Base-by-base conservation (phyloP, 2,329 filamentous ascomycete species). In the Aspergillus fischeri region DNA sequence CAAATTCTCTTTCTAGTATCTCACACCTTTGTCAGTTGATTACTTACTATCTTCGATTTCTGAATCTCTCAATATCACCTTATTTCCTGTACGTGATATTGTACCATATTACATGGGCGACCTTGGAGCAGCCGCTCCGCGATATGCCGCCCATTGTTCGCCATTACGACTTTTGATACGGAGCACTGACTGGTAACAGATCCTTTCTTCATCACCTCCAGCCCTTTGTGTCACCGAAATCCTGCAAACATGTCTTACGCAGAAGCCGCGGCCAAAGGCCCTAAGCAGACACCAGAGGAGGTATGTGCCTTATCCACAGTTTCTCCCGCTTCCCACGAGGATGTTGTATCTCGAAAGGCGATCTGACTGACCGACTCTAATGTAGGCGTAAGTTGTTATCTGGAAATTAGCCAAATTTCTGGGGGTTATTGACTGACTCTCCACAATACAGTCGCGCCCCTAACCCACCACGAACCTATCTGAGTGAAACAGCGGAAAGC, bases 241-340 rank as follows among this genome's bases (percentile, higher is more conserved):
- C 32, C 32, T 38, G 14, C 32, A 58, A 71, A 51, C 54, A 80
- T 80, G 78, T 80, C 77, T 60, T 80, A 80, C 69, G 78, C 78
- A 61, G 72, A 77, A 65, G 76, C 75, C 66, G 78, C 77, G 54
- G 75, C 77, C 49, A 76, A 74, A 61, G 77, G 77, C 47, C 71
- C 77, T 7, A 77, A 77, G 65, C 78, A 81, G 65, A 69, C 74
- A 50, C 72, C 77, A 8, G 73, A 78, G 70, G 77, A 80, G 58
- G 78, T 80, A 68, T 68, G 73, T 70, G 32, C 29, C 32, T 25
- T 41, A 27, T 28, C 42, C 21, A 21, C 21, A 24, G 44, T 47
- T 24, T 14, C 14, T 6, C 44, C 11, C 27, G 20, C 24, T 47
- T 11, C 44, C 20, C 20, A 20, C 4, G 42, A 20, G 20, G 7